Base-by-base conservation (phyloP, 2,329 filamentous ascomycete genomes). In the Didymella keratinophila region DNA sequence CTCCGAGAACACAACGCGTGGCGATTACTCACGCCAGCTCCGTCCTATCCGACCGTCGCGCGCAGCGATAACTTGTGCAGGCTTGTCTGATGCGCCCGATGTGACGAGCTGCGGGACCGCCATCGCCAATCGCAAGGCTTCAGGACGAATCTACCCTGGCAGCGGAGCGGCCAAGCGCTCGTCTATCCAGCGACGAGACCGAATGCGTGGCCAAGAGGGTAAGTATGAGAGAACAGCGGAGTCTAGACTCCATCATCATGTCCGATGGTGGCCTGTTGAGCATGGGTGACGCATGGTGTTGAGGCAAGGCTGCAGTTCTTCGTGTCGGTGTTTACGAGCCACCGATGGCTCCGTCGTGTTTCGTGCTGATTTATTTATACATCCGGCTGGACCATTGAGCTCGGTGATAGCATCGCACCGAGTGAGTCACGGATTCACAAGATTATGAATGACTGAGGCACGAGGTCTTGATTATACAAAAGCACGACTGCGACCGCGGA, bases 101-200 rank as follows among this genome's bases (percentile, higher is more conserved):
- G 58, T 56, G 55, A 61, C 64, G 55, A 58, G 48, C 25, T 61
- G 60, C 56, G 58, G 46, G 56, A 52, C 47, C 52, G 49, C 46
- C 42, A 39, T 42, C 48, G 51, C 56, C 56, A 58, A 58, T 46
- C 50, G 53, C 20, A 42, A 45, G 25, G 45, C 20, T 30, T 23
- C 45, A 54, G 45, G 16, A 27, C 56, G 21, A 36, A 21, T 41
- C 34, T 28, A 58, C 41, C 56, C 56, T 58, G 45, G 56, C 55
- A 60, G 62, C 56, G 54, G 56, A 65, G 64, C 55, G 61, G 61
- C 67, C 67, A 68, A 69, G 67, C 52, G 56, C 56, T 55, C 52
- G 52, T 52, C 51, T 55, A 27, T 44, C 42, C 56, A 55, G 34
- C 56, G 16, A 55, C 47, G 52, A 55, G 42, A 51, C 52, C 42